A percentile compares a stretch with the other conserved stretches of the same genome.
phyloP scores from a whole-genome alignment of 2,329 filamentous ascomycete genomes.

The Thyridium curvatum region DNA sequence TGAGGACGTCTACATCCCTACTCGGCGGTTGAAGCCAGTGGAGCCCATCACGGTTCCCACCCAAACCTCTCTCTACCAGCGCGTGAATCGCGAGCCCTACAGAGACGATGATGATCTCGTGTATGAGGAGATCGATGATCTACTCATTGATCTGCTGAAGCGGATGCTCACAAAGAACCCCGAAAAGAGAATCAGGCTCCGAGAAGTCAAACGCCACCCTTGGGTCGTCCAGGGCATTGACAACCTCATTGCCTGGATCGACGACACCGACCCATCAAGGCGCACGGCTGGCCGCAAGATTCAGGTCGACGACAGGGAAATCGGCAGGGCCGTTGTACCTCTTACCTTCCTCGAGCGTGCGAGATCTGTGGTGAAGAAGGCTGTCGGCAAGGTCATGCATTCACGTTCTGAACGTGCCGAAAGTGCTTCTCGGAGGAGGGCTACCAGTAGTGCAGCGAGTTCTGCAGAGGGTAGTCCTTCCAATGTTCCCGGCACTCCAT shows the following conservation, averaged over 20 bases:
- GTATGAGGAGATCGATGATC: slow-evolving; percentile 81
- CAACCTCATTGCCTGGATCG: slow-evolving; percentile 77
- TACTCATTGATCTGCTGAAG: slow-evolving; percentile 70
- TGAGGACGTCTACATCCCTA: slow-evolving; percentile 85
- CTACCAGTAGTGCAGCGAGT: slow-evolving; percentile 58
- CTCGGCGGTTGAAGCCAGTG: slow-evolving; percentile 71
- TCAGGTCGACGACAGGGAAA: slow-evolving; percentile 84
- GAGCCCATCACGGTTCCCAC: slow-evolving; percentile 52
- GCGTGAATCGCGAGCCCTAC: slow-evolving; percentile 58
- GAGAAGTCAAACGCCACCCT: slow-evolving; percentile 87
- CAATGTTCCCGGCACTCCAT: slow-evolving; percentile 38
- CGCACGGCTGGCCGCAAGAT: slow-evolving; percentile 78
- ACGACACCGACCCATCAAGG: slow-evolving; percentile 81
- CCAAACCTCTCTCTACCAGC: slow-evolving; percentile 47
- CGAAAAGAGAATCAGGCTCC: slow-evolving; percentile 77
- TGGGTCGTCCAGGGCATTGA: slow-evolving; percentile 80
- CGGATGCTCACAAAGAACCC: slow-evolving; percentile 86
- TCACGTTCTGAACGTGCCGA: slow-evolving; percentile 52
- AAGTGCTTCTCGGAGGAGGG: slow-evolving; percentile 45
- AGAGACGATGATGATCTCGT: slow-evolving; percentile 71
- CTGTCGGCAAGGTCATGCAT: slow-evolving; percentile 57
- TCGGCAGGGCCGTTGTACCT: slow-evolving; percentile 84
- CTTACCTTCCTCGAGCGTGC: slow-evolving; percentile 83
- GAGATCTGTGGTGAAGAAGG: slow-evolving; percentile 68
- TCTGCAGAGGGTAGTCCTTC: slow-evolving; percentile 51